A percentile compares a stretch with the other conserved stretches of the same genome.
These are phyloP conservation scores for Venturiaceae sp. DNA, from an alignment of 2,329 filamentous ascomycete genomes.

Conservation along the genomic window DNA sequence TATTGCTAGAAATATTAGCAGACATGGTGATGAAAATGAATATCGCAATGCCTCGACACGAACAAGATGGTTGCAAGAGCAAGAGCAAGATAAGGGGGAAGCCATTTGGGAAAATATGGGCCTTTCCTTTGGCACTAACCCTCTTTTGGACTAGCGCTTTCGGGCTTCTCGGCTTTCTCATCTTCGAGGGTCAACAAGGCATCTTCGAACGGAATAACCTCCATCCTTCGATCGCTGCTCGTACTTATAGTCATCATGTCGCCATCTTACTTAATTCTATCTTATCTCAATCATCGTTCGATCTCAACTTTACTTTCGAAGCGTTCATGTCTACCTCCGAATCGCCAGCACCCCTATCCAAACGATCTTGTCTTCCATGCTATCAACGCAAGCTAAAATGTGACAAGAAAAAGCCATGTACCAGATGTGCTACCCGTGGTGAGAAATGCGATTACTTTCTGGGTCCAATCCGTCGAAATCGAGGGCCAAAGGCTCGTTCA, in stretches of 20 bases:
- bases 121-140: no score
- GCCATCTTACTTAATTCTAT: not conserved
- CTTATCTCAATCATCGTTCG: not conserved
- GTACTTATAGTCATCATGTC: not conserved
- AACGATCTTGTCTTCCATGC: not conserved
- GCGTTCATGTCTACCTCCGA: not conserved
- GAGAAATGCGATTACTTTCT: not conserved
- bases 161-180: not conserved
- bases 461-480: not conserved
- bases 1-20: no score
- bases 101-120: no score
- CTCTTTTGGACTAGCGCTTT: not conserved
- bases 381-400: slow-evolving; percentile 5
- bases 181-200: no score
- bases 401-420: not conserved
- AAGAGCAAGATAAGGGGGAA: no score
- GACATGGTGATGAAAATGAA: no score
- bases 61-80: no score
- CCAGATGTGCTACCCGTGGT: not conserved
- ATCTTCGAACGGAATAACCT: not conserved
- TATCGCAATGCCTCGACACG: no score
- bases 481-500: not conserved
- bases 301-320: not conserved
- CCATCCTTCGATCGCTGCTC: not conserved
- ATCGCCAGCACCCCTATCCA: not conserved